Percentiles rank a stretch among this genome's conserved stretches.
These are phyloP conservation scores for Amanita rubescens DNA, from an alignment of 768 basidiomycete genomes.

Conservation along the genomic window DNA sequence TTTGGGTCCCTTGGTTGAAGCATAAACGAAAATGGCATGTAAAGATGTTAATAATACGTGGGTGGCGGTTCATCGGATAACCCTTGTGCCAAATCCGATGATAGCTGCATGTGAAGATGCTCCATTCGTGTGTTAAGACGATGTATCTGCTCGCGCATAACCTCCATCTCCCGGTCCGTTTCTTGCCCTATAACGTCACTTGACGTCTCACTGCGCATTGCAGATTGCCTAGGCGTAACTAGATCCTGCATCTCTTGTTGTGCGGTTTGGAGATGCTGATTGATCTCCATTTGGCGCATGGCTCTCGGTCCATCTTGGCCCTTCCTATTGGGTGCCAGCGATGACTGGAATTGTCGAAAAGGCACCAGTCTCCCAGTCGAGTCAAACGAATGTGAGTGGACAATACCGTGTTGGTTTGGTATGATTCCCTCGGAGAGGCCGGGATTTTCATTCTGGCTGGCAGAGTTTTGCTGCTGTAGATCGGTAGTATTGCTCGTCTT, in stretches of 20 bases:
- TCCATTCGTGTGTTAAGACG: slow-evolving; percentile 8
- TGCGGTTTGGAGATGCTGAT: neutral
- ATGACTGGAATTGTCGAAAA: no score
- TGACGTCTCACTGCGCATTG: neutral
- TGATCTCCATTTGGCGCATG: neutral
- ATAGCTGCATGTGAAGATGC: slow-evolving; percentile 3
- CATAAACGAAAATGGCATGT: no score
- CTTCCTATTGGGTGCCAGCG: no score
- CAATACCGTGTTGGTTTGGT: no score
- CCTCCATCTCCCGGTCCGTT: neutral
- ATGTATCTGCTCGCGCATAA: slow-evolving; percentile 6
- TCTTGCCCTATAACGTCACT: neutral
- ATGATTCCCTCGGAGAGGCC: no score
- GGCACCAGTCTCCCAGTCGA: no score
- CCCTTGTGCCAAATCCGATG: slow-evolving; percentile 10
- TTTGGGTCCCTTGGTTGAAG: no score
- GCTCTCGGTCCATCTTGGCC: neutral
- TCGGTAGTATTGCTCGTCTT: no score
- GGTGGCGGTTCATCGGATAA: slow-evolving; percentile 6
- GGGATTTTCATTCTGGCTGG: no score
- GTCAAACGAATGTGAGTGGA: neutral
- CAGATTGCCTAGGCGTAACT: neutral
- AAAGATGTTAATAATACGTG: neutral
- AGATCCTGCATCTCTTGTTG: slow-evolving; percentile 3
- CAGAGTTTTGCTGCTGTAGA: no score